Base-by-base conservation (phyloP, 169 alveolate species). In the Theileria annulata region DNA sequence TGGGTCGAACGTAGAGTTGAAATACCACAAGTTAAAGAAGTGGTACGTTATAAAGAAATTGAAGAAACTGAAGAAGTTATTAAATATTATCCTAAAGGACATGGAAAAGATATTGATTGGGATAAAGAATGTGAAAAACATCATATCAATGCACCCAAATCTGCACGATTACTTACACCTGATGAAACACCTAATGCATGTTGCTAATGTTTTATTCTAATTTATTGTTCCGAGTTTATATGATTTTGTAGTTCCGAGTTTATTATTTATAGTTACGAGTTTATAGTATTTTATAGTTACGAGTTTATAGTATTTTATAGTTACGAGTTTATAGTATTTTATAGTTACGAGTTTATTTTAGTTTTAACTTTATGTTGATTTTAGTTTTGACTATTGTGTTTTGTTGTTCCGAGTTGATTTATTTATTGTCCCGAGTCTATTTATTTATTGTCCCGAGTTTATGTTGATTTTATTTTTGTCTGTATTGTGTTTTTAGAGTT, bases 1-100 rank as follows among this genome's bases (percentile, higher is more conserved):
- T 92, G 95, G 95, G 93, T 90, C 31, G 96, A 93, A 63, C 87
- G 90, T 69, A 79, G 79, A 71, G 96, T 93, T 19, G 96, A 93
- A 75, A 94, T 93, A 0, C 95, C 96, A 15, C 93, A 87, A 64
- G 91, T 93, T 58, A 92, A 92, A 77, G 96, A 93, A 70, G 95
- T 93, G 54, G 92, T 93, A 35, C 94, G 96, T 64, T 93, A 88
- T 88, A 85, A 92, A 85, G 94, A 92, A 67, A 90, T 93, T 35
- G 92, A 90, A 71, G 96, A 87, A 72, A 86, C 95, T 30, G 96
- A 93, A 56, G 96, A 93, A 83, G 90, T 93, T 27, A 93, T 93
- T 31, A 91, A 92, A 76, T 93, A 90, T 87, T 78, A 85, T 68
- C 94, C 94, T 58, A 83, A 77, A 83, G 87, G 91, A 21, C 87